phyloP scores from a whole-genome alignment of 2,329 filamentous ascomycete genomes.

The Alternaria novae-zelandiae region DNA sequence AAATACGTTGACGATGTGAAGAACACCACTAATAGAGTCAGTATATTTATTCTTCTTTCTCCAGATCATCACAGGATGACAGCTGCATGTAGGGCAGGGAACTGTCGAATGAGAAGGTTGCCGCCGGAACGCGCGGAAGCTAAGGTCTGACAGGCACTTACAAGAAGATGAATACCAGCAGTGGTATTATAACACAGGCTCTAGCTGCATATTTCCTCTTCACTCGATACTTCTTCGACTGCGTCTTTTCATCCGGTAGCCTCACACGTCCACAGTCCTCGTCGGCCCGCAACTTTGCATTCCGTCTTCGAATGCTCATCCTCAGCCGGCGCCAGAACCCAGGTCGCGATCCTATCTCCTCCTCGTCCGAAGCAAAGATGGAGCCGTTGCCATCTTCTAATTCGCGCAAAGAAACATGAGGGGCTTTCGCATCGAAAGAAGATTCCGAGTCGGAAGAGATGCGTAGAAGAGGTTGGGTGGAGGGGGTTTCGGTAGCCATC shows the following conservation, averaged over 20 bases:
- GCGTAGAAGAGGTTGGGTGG: constrained; percentile 28
- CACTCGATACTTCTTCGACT: constrained; percentile 17
- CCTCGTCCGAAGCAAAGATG: constrained; percentile 22
- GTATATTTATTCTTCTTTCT: constrained; percentile 2
- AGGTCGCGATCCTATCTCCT: constrained; percentile 13
- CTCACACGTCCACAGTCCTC: constrained; percentile 18
- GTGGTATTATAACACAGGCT: constrained; percentile 24
- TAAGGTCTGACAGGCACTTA: constrained; percentile 28
- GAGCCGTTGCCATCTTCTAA: constrained; percentile 37
- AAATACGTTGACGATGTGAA: constrained; percentile 51
- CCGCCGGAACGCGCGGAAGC: constrained; percentile 19
- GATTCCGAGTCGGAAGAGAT: constrained; percentile 27
- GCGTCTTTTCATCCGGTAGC: constrained; percentile 30
- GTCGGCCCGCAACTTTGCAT: constrained; percentile 17
- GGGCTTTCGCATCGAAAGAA: constrained; percentile 14
- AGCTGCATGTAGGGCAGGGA: background rate
- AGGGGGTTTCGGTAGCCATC: constrained; percentile 28
- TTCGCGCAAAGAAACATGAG: constrained; percentile 23
- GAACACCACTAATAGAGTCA: constrained; percentile 47
- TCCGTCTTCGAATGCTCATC: constrained; percentile 37
- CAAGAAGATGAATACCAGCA: constrained; percentile 41
- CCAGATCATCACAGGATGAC: constrained; percentile 1
- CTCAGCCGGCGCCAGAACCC: constrained; percentile 37
- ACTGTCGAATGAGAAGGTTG: constrained; percentile 5
- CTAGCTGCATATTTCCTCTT: constrained; percentile 27